Base-by-base conservation (phyloP, 345 rosid genomes). In the Mercurialis annua region DNA sequence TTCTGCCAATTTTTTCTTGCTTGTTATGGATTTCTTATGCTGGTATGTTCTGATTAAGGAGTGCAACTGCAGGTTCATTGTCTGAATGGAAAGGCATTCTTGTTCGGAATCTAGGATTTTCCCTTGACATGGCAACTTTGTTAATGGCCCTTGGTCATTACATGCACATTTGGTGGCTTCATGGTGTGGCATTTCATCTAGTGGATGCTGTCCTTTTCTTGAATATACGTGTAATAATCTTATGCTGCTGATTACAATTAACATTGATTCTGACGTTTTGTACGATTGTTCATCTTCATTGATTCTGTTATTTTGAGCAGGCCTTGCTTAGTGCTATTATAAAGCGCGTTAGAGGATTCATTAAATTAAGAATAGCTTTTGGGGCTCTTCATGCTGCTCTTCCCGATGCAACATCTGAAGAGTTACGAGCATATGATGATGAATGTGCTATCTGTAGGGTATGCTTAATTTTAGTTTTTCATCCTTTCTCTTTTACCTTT, bases 391-490 rank as follows among this genome's bases (percentile, higher is more conserved):
- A 94, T 80, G 99, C 98, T 18, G 99, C 98, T 64, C 98, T 94
- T 78, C 98, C 99, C 73, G 96, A 94, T 83, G 99, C 99, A 61
- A 89, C 98, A 58, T 76, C 86, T 56, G 96, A 85, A 70, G 98
- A 91, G 86, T 78, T 94, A 66, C 83, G 68, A 46, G 86, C 89
- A 69, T 94, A 85, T 75, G 93, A 94, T 70, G 98, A 94, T 80
- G 99, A 94, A 81, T 94, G 99, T 85, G 99, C 98, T 71, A 94
- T 94, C 56, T 94, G 99, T 72, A 84, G 99, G 88, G 98, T 94
- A 89, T 82, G 82, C 66, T 68, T 66, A 34, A 48, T 43, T 64
- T 68, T 66, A 34, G 48, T 43, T 64, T 65, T 64, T 9, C 24
- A 12, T 56, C 11, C 0, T 34, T 8, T 6, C 36, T 50, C 12